Evolutionary conservation across 2,329 filamentous ascomycete genomes (phyloP).

Genomic region (Alternaria atra): DNA sequence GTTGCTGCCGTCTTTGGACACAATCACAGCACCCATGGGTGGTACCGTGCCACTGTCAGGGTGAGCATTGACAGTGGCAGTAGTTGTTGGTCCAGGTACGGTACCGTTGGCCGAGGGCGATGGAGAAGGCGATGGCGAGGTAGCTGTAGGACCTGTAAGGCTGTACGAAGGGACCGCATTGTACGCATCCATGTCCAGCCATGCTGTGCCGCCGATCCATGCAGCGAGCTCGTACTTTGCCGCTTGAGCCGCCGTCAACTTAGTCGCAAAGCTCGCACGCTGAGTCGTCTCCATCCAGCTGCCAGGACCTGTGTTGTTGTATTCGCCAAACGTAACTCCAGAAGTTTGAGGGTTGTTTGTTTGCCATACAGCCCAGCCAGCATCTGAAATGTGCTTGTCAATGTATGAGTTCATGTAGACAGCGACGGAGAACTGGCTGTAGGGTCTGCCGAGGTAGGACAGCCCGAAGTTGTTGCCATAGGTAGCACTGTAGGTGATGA

Average conservation of each 20-base stretch:
- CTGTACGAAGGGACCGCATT: conserved; percentile 44
- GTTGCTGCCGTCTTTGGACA: conserved; percentile 47
- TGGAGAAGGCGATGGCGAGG: conserved; percentile 19
- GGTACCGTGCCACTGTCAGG: conserved; percentile 55
- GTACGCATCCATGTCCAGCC: conserved; percentile 56
- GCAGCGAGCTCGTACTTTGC: conserved; percentile 47
- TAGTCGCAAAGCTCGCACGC: conserved; percentile 50
- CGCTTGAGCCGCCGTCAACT: conserved; percentile 48
- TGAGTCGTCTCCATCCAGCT: conserved; percentile 41
- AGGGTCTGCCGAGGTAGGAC: conserved; percentile 61
- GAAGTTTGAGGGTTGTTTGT: conserved; percentile 45
- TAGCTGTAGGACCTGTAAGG: conserved; percentile 17
- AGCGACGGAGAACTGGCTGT: conserved; percentile 41
- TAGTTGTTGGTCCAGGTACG: conserved; percentile 31
- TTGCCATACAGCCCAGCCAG: conserved; percentile 48
- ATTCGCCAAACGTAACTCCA: conserved; percentile 50
- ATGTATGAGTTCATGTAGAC: conserved; percentile 50
- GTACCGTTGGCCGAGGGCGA: conserved; percentile 14
- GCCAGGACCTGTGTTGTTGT: conserved; percentile 44
- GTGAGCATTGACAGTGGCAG: conserved; percentile 45
- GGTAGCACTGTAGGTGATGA: conserved; percentile 53
- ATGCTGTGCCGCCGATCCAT: conserved; percentile 55
- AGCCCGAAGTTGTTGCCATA: conserved; percentile 35
- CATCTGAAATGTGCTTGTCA: conserved; percentile 45
- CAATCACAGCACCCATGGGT: conserved; percentile 54